Conservation (phyloP, 257 asterid genomes). For the Petrea volubilis region DNA sequence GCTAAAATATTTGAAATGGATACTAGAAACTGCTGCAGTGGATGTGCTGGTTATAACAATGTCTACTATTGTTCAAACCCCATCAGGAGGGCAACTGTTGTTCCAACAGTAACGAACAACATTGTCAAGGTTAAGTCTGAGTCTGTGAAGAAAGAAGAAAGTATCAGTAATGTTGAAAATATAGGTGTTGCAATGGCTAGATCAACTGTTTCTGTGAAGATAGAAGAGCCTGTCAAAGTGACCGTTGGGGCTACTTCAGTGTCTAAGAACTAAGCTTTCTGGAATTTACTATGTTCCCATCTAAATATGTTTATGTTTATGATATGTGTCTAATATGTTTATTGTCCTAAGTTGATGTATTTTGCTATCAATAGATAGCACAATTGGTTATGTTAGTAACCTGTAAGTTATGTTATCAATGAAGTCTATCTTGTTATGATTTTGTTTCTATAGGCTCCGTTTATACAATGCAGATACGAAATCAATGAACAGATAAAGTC, state of each 20-base stretch:
- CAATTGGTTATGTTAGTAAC: background rate
- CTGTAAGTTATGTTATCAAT: background rate
- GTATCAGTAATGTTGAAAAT: background rate
- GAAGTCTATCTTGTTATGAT: background rate
- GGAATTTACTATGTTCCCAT: background rate
- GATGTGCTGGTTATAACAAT: slow-evolving; percentile 8
- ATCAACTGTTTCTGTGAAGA: background rate
- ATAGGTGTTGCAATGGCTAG: background rate
- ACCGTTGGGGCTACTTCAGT: background rate
- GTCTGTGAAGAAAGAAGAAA: slow-evolving; percentile 13
- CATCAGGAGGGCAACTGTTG: background rate
- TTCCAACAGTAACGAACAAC: background rate
- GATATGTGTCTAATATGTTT: background rate
- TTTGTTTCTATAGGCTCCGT: no score
- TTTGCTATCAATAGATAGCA: slow-evolving; percentile 15
- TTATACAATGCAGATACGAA: no score
- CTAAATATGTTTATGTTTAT: background rate
- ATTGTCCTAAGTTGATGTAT: background rate
- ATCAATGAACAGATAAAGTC: no score
- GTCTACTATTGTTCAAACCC: slow-evolving; percentile 25
- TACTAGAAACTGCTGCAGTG: slow-evolving; percentile 18
- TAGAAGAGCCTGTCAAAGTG: slow-evolving; percentile 5
- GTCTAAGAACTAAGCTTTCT: background rate
- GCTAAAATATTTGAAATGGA: slow-evolving; percentile 13
- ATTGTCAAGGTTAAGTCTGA: slow-evolving; percentile 2